Percentiles rank a stretch among this genome's conserved stretches.
phyloP scores from a whole-genome alignment of 2,329 filamentous ascomycete genomes.

The Grosmannia penicillata region DNA sequence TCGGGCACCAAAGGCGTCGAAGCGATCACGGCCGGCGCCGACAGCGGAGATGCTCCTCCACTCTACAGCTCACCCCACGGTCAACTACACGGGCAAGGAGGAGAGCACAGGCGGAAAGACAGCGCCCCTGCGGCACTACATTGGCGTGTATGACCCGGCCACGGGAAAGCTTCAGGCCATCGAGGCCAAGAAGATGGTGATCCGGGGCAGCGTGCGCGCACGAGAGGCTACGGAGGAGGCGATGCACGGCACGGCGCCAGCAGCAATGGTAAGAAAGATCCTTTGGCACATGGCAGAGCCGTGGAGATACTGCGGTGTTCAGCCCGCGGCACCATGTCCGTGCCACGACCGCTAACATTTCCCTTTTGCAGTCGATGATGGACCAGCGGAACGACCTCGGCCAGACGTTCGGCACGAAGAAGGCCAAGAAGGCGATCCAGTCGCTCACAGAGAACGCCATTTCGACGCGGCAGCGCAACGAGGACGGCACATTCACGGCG shows the following conservation, averaged over 20 bases:
- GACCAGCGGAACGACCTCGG: slow-evolving; percentile 56
- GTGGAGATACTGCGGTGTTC: too few relatives aligned
- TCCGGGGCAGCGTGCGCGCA: slow-evolving; percentile 40
- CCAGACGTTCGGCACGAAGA: slow-evolving; percentile 71
- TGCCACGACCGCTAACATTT: too few relatives aligned
- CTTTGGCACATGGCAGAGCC: too few relatives aligned
- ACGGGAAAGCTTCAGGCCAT: slow-evolving; percentile 45
- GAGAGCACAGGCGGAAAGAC: slow-evolving; percentile 26
- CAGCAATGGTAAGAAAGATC: too few relatives aligned
- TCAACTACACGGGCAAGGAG: slow-evolving; percentile 47
- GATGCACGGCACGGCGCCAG: slow-evolving; percentile 20
- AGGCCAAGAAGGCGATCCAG: slow-evolving; percentile 64
- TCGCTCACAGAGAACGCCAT: slow-evolving; percentile 60
- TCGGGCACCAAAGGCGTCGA: slow-evolving; percentile 20
- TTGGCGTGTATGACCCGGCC: slow-evolving; percentile 48
- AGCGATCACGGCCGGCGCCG: slow-evolving; percentile 16
- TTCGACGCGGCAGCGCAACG: slow-evolving; percentile 19
- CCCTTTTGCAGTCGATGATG: slow-evolving; percentile 31
- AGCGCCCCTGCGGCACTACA: slow-evolving; percentile 42
- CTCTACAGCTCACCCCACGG: slow-evolving; percentile 37
- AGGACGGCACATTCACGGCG: slow-evolving; percentile 26
- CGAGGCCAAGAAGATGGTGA: slow-evolving; percentile 48
- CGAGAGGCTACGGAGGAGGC: slow-evolving; percentile 36
- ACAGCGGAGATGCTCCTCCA: slow-evolving; percentile 39
- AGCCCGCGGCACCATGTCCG: too few relatives aligned